Percentiles rank a stretch among this genome's conserved stretches.
phyloP scores from a whole-genome alignment of 345 rosid species.

The Dipteronia dyeriana region DNA sequence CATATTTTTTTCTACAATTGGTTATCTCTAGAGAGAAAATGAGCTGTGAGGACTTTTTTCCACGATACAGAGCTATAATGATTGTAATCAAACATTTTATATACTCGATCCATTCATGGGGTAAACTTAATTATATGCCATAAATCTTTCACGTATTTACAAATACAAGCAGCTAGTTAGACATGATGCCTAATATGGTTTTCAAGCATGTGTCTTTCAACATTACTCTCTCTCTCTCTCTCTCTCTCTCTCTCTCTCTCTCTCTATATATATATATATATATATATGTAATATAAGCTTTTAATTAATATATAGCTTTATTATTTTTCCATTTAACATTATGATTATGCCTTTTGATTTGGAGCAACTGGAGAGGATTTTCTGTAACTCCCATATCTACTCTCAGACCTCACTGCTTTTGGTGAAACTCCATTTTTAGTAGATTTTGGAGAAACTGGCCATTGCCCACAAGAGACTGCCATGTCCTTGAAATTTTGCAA shows the following conservation, averaged over 20 bases:
- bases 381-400: slow-evolving; percentile 30
- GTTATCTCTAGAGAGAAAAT: too few species aligned
- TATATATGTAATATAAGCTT: neutral
- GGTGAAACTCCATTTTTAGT: slow-evolving; percentile 35
- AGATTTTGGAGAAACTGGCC: slow-evolving; percentile 51
- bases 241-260: too few species aligned
- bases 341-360: slow-evolving; percentile 23
- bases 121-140: neutral
- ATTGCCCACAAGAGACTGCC: slow-evolving; percentile 72
- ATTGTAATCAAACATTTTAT: neutral
- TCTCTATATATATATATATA: too few species aligned
- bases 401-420: slow-evolving; percentile 30
- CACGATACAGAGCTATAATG: neutral
- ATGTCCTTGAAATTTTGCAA: slow-evolving; percentile 67
- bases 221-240: slow-evolving; percentile 5
- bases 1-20: too few species aligned
- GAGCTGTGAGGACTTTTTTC: too few species aligned
- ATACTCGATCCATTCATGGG: neutral
- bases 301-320: neutral
- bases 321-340: neutral
- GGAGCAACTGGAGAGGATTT: slow-evolving; percentile 48
- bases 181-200: neutral
- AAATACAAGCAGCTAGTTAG: neutral
- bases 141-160: slow-evolving; percentile 2
- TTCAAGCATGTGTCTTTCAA: neutral